Percentiles rank a stretch among this genome's conserved stretches.
phyloP scores from a whole-genome alignment of 805 yeast genomes.

The Saccharomycopsis fodiens region DNA sequence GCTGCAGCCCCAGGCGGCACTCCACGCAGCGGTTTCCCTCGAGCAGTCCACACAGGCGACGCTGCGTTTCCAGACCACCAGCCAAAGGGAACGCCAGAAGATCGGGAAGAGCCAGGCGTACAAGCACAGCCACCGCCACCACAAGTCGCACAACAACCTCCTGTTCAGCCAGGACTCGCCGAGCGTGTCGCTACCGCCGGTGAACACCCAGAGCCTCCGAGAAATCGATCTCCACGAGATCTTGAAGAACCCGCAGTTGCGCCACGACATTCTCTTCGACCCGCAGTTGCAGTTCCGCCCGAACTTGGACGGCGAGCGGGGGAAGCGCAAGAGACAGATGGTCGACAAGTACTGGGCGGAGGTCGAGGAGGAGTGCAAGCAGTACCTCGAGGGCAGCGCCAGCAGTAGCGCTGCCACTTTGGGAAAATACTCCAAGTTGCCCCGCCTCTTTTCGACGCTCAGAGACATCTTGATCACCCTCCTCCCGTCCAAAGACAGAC shows the following conservation, averaged over 20 bases:
- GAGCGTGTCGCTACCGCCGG: conserved; percentile 17
- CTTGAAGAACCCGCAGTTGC: conserved; percentile 80
- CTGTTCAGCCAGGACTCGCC: conserved; percentile 15
- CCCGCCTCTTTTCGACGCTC: conserved; percentile 68
- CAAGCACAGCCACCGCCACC: conserved; percentile 12
- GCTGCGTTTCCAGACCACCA: neutral
- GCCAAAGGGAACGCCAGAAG: neutral
- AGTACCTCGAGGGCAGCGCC: conserved; percentile 24
- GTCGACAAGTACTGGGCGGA: conserved; percentile 83
- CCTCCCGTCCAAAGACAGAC: conserved; percentile 68
- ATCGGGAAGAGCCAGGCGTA: neutral
- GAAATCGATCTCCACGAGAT: conserved; percentile 88
- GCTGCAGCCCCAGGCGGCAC: conserved; percentile 13
- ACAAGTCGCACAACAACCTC: conserved; percentile 4
- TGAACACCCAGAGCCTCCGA: conserved; percentile 34
- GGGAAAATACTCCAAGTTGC: conserved; percentile 44
- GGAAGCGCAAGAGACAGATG: conserved; percentile 63
- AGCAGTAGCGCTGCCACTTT: conserved; percentile 19
- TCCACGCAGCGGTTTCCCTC: neutral
- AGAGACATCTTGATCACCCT: conserved; percentile 67
- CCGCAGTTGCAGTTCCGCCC: conserved; percentile 90
- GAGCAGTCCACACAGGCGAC: neutral
- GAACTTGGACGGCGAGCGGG: conserved; percentile 85
- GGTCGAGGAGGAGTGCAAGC: conserved; percentile 58
- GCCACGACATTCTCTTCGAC: conserved; percentile 90